These are phyloP conservation scores for Misopates orontium DNA, from an alignment of 257 asterid genomes.

Conservation along the genomic window DNA sequence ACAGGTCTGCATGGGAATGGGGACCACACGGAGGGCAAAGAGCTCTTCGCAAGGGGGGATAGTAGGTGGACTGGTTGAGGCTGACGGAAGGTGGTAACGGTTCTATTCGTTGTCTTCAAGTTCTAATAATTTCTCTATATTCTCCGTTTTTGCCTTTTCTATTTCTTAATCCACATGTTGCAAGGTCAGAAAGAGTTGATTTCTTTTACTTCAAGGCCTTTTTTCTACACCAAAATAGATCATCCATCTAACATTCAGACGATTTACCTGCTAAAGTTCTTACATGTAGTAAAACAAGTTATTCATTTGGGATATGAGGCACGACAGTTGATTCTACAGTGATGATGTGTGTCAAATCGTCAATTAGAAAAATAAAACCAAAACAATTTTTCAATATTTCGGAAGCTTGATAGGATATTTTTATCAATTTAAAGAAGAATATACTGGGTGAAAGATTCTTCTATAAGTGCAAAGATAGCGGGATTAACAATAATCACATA, in stretches of 20 bases:
- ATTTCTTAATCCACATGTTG: too few relatives aligned
- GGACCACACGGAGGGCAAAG: too few relatives aligned
- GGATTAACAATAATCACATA: neutral
- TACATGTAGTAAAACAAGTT: neutral
- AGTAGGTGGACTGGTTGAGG: too few relatives aligned
- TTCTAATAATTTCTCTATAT: too few relatives aligned
- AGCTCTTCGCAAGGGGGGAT: too few relatives aligned
- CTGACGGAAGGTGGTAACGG: too few relatives aligned
- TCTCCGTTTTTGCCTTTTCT: too few relatives aligned
- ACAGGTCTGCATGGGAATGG: too few relatives aligned
- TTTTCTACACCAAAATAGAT: neutral
- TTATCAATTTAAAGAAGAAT: neutral
- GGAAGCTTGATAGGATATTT: constrained; percentile 10
- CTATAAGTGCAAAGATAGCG: neutral
- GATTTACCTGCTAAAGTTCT: constrained; percentile 11
- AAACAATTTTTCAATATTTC: constrained; percentile 4
- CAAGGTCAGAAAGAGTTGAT: too few relatives aligned
- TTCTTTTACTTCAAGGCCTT: too few relatives aligned
- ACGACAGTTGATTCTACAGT: neutral
- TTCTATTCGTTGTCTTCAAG: too few relatives aligned
- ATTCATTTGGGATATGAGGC: neutral
- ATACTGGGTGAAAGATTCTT: neutral
- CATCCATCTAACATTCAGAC: constrained; percentile 3
- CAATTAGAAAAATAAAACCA: constrained; percentile 25
- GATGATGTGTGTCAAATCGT: neutral